A percentile compares a stretch with the other conserved stretches of the same genome.
Evolutionary conservation across 2,329 filamentous ascomycete species (phyloP).

Genomic region (Cladosporium sphaerospermum): DNA sequence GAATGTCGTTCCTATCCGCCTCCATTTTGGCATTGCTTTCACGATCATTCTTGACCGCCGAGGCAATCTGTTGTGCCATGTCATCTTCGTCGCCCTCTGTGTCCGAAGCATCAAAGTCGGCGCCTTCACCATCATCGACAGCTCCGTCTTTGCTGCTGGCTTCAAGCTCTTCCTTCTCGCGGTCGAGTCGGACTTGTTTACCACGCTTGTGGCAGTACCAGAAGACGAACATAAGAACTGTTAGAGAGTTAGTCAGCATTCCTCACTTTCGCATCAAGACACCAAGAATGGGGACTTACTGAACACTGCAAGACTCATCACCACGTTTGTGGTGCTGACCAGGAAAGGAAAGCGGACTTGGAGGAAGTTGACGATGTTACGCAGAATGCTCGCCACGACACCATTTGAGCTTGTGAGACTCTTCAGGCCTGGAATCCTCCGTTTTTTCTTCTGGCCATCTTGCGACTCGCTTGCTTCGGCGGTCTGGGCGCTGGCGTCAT

Average conservation of each 20-base stretch:
- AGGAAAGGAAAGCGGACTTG: conserved; percentile 85
- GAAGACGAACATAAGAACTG: conserved; percentile 83
- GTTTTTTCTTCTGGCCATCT: conserved; percentile 50
- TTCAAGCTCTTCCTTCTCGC: conserved; percentile 15
- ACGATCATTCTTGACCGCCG: conserved; percentile 9
- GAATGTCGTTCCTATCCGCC: neutral
- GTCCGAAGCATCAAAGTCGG: conserved; percentile 10
- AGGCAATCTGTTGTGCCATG: conserved; percentile 8
- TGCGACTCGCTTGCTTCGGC: conserved; percentile 20
- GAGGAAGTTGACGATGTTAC: conserved; percentile 84
- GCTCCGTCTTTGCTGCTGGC: conserved; percentile 12
- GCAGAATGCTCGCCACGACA: conserved; percentile 75
- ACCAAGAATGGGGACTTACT: conserved; percentile 49
- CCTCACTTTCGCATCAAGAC: neutral
- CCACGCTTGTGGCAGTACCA: conserved; percentile 99
- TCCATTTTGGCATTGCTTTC: neutral
- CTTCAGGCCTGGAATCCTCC: conserved; percentile 66
- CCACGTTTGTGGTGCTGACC: conserved; percentile 74
- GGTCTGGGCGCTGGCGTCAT: conserved; percentile 4
- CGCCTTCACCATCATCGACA: conserved; percentile 13
- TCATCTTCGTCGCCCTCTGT: conserved; percentile 14
- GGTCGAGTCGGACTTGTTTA: conserved; percentile 67
- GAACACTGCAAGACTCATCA: conserved; percentile 84
- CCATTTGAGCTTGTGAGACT: conserved; percentile 80
- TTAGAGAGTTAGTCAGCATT: conserved; percentile 19